phyloP scores from a whole-genome alignment of 345 rosid genomes.

The Aethionema arabicum region DNA sequence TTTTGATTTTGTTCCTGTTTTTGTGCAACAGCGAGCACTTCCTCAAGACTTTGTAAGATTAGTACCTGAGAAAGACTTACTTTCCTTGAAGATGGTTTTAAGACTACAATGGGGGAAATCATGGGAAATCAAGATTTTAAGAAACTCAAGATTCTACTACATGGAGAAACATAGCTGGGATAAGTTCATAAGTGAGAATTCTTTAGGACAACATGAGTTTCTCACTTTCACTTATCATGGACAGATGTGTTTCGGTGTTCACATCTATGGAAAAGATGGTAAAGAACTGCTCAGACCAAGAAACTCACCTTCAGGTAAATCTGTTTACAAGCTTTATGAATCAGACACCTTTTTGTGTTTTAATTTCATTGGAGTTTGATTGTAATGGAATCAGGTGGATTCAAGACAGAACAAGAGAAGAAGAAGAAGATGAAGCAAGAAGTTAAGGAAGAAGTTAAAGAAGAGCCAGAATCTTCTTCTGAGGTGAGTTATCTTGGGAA shows the following conservation, averaged over 20 bases:
- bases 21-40: constrained; percentile 25
- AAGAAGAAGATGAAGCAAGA: not conserved
- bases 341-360: not conserved
- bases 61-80: constrained; percentile 11
- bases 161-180: constrained; percentile 36
- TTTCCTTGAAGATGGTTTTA: constrained; percentile 28
- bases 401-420: constrained; percentile 20
- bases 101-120: constrained; percentile 19
- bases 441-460: not conserved
- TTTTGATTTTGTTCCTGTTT: not conserved
- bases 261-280: constrained; percentile 20
- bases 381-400: constrained; percentile 25
- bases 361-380: not conserved
- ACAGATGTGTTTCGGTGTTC: constrained; percentile 19
- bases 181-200: constrained; percentile 32
- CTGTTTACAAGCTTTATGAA: not conserved
- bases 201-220: constrained; percentile 31
- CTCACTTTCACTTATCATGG: constrained; percentile 24
- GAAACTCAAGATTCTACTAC: constrained; percentile 22
- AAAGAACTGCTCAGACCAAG: constrained; percentile 11
- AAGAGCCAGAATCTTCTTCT: not conserved
- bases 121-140: constrained; percentile 22
- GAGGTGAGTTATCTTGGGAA: not conserved
- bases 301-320: constrained; percentile 6
- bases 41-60: constrained; percentile 14